phyloP scores from a whole-genome alignment of 345 rosid genomes.

The Melaleuca quinquenervia region DNA sequence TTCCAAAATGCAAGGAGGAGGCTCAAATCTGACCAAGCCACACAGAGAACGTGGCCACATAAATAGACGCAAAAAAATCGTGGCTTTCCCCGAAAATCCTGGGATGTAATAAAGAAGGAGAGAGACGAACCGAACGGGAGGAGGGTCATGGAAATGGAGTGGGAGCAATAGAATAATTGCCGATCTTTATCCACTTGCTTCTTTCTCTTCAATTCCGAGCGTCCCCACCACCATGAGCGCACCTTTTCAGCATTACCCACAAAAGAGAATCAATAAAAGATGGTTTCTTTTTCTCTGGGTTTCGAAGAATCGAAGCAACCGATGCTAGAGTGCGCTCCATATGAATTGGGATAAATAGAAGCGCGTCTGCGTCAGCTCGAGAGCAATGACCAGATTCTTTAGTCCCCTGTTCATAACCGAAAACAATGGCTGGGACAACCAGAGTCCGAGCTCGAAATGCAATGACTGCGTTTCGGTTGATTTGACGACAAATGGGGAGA shows the following conservation, averaged over 20 bases:
- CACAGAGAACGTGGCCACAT: neutral
- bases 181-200: slow-evolving; percentile 15
- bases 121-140: slow-evolving; percentile 15
- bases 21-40: neutral
- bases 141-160: slow-evolving; percentile 8
- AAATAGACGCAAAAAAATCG: neutral
- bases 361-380: neutral
- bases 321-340: neutral
- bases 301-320: neutral
- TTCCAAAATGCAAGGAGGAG: slow-evolving; percentile 3
- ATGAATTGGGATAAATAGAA: neutral
- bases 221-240: neutral
- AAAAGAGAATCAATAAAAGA: neutral
- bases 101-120: neutral
- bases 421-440: neutral
- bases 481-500: neutral
- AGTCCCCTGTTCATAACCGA: neutral
- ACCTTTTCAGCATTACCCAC: neutral
- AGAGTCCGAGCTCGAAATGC: neutral
- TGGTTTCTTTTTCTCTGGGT: neutral
- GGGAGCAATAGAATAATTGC: slow-evolving; percentile 6
- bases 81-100: neutral
- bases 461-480: neutral
- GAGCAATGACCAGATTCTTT: neutral
- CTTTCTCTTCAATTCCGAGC: neutral